Evolutionary conservation across 2,329 filamentous ascomycete genomes (phyloP), one percentile per base, ranked within the genome.

Genomic region (Paraphoma sp.): DNA sequence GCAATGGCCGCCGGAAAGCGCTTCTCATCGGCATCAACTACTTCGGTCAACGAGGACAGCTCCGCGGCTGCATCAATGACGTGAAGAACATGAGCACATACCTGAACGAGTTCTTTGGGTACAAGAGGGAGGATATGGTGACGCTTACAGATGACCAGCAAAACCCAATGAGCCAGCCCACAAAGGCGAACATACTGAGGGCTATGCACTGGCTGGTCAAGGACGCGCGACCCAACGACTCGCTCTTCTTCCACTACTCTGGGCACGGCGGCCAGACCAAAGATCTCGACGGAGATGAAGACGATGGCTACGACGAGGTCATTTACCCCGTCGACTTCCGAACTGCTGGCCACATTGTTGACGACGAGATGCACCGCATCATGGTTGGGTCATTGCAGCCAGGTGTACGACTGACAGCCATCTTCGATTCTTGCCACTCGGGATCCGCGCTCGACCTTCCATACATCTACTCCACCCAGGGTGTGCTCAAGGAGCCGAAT

Each of bases 131-230:
- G 78, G 93, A 98, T 73, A 98, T 98, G 94, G 94, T 98, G 17
- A 89, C 95, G 60, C 84, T 98, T 74, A 97, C 94, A 40, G 94
- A 98, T 73, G 94, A 98, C 75, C 93, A 97, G 80, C 92, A 97
- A 76, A 97, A 97, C 69, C 92, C 92, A 28, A 96, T 97, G 91
- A 96, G 92, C 78, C 92, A 97, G 79, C 94, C 94, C 8, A 97
- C 93, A 5, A 97, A 97, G 78, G 90, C 92, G 65, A 98, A 98
- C 73, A 96, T 98, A 53, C 78, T 98, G 38, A 87, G 94, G 51
- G 94, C 94, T 30, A 98, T 98, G 94, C 93, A 97, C 75, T 98
- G 94, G 94, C 81, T 98, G 17, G 92, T 97, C 55, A 97, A 97
- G 79, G 93, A 97, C 72, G 93, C 94, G 4, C 86, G 86, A 55